phyloP scores from a whole-genome alignment of 345 rosid genomes.

The Stellera chamaejasme region DNA sequence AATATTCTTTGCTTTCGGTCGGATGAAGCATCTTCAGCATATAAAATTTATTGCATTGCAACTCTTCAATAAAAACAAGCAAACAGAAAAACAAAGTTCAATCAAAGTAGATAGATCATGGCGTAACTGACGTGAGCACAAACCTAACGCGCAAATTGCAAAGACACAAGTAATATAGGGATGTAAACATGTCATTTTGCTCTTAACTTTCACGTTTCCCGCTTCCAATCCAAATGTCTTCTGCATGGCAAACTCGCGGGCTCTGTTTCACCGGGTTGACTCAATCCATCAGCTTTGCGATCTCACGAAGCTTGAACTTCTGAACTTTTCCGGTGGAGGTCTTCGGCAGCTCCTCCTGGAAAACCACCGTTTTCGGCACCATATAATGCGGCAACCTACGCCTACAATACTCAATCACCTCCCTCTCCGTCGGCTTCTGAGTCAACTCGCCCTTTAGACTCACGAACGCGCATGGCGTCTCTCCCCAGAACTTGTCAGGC shows the following conservation, averaged over 20 bases:
- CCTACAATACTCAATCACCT: constrained; percentile 42
- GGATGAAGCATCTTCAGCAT: too few relatives aligned
- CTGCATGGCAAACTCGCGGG: constrained; percentile 17
- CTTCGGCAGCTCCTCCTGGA: constrained; percentile 45
- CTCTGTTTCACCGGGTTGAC: constrained; percentile 25
- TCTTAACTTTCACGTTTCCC: too few relatives aligned
- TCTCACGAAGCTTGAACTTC: constrained; percentile 39
- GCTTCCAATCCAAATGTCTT: too few relatives aligned
- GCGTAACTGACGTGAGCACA: too few relatives aligned
- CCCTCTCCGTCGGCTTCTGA: constrained; percentile 22
- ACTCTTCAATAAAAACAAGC: too few relatives aligned
- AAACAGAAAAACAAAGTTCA: too few relatives aligned
- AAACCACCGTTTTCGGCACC: constrained; percentile 50
- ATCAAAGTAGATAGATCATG: too few relatives aligned
- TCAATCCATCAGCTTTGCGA: constrained; percentile 23
- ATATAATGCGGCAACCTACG: constrained; percentile 42
- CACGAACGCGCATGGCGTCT: constrained; percentile 58
- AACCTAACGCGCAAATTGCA: too few relatives aligned
- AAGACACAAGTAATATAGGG: too few relatives aligned
- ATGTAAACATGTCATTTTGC: too few relatives aligned
- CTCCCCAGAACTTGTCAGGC: constrained; percentile 56
- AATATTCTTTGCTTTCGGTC: too few relatives aligned
- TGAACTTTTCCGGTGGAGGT: constrained; percentile 59
- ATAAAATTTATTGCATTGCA: too few relatives aligned
- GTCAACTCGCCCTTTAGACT: constrained; percentile 25